Percentiles rank a stretch among this genome's conserved stretches.
Conservation (phyloP, 2,329 filamentous ascomycete species). For the Claviceps quebecensis region DNA sequence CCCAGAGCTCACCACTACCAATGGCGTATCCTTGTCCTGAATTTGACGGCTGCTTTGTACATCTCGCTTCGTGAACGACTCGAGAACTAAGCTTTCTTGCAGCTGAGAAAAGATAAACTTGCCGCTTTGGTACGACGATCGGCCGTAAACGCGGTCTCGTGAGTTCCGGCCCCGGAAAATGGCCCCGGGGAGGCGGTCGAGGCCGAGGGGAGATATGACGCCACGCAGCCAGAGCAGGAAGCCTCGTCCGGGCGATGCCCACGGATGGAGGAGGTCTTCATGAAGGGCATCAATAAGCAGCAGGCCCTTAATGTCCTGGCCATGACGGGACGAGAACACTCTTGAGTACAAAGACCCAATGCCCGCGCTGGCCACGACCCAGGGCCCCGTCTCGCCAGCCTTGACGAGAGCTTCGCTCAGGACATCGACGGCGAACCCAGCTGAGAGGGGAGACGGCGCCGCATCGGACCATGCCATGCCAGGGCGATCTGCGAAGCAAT, state of each 20-base stretch:
- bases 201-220: slow-evolving; percentile 71
- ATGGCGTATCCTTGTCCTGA: slow-evolving; percentile 58
- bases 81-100: slow-evolving; percentile 82
- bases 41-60: slow-evolving; percentile 66
- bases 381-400: slow-evolving; percentile 74
- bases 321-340: slow-evolving; percentile 78
- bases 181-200: slow-evolving; percentile 67
- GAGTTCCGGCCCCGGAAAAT: slow-evolving; percentile 68
- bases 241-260: slow-evolving; percentile 55
- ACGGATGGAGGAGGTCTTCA: slow-evolving; percentile 61
- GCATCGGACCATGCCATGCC: slow-evolving; percentile 82
- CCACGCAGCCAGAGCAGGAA: slow-evolving; percentile 81
- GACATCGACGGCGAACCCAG: slow-evolving; percentile 81
- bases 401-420: slow-evolving; percentile 73
- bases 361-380: slow-evolving; percentile 75
- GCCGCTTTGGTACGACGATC: slow-evolving; percentile 61
- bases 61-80: slow-evolving; percentile 72
- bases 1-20: slow-evolving; percentile 75
- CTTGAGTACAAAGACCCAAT: slow-evolving; percentile 80
- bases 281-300: slow-evolving; percentile 81
- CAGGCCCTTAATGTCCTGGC: slow-evolving; percentile 59
- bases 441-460: slow-evolving; percentile 83
- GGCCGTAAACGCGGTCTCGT: slow-evolving; percentile 74
- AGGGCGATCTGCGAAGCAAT: slow-evolving; percentile 92
- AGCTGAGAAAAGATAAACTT: slow-evolving; percentile 82